A percentile compares a stretch with the other conserved stretches of the same genome.
Evolutionary conservation across 371 early-diverging fungal species (phyloP).

Genomic region (Gilbertella persicaria): DNA sequence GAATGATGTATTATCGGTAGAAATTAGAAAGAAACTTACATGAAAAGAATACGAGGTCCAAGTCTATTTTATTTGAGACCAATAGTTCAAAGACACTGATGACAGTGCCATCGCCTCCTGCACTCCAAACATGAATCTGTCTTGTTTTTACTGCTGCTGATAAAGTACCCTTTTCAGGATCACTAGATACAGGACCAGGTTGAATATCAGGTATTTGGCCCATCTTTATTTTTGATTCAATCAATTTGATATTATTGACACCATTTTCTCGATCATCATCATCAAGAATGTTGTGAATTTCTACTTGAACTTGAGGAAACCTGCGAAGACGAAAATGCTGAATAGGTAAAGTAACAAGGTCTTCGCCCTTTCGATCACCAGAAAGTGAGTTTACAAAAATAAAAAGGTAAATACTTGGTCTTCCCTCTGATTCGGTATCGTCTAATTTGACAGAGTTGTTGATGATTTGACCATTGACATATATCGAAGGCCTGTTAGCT

Average conservation of each 20-base stretch:
- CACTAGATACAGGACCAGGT: background rate
- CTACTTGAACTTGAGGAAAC: constrained; percentile 62
- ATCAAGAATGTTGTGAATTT: constrained; percentile 61
- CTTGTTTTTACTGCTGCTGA: constrained; percentile 32
- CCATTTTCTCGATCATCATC: constrained; percentile 46
- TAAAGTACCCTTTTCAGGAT: constrained; percentile 22
- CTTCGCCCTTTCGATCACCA: constrained; percentile 60
- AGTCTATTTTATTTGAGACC: constrained; percentile 48
- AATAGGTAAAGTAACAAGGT: constrained; percentile 50
- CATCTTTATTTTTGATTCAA: constrained; percentile 30
- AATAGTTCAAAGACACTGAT: constrained; percentile 61
- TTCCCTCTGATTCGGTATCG: constrained; percentile 27
- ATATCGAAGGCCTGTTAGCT: background rate
- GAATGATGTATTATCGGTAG: constrained; percentile 38
- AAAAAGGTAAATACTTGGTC: constrained; percentile 55
- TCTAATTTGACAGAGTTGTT: constrained; percentile 10
- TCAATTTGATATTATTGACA: constrained; percentile 30
- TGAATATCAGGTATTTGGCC: constrained; percentile 15
- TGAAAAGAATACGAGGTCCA: constrained; percentile 59
- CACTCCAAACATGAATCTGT: constrained; percentile 67
- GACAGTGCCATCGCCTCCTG: constrained; percentile 70
- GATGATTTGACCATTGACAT: constrained; percentile 2
- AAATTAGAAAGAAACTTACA: constrained; percentile 28
- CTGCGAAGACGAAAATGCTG: constrained; percentile 60
- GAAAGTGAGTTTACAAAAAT: constrained; percentile 67